Evolutionary conservation across 805 yeast species (phyloP), one percentile per base, ranked within the genome.

Genomic region (Saturnispora hagleri): DNA sequence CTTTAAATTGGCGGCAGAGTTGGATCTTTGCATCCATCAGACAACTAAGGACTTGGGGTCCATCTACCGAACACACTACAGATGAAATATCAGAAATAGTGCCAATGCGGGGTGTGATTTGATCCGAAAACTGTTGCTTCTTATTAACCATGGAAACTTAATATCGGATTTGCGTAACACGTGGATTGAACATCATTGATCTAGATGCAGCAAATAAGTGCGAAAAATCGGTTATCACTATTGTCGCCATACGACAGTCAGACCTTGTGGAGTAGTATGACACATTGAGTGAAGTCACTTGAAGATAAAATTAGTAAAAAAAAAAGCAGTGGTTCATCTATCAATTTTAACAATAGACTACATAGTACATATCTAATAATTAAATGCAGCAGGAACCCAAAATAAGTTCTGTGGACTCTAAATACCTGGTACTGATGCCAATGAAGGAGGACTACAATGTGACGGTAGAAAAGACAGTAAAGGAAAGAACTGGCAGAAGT

Each of bases 401-500:
- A 15, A 22, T 12, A 10, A 15, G 24, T 24, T 15, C 17, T 17
- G 18, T 24, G 9, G 44, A 24, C 31, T 17, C 46, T n/a, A 52
- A 46, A 42, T 51, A 34, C 27, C 41, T 52, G 18, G 35, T 54
- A 12, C 51, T 52, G 13, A 33, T 48, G 10, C 47, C 46, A 17
- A 55, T 54, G 12, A 49, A 49, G 12, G 52, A 54, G 7, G 58
- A 53, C 24, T 34, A 28, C 24, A 34, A 44, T 15, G 56, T 57
- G 17, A 24, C 33, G 13, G 66, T 71, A 48, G 55, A 47, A 6
- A 69, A 66, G 51, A 62, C 72, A 2, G 58, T 53, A 4, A 54
- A 47, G 4, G 68, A 84, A 15, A 67, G 88, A 47, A 75, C 70
- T 6, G 89, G 89, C 2, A 65, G 89, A 46, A 72, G 67, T 20